Evolutionary conservation across 2,329 filamentous ascomycete species (phyloP).

Genomic region (Beauveria sp.): DNA sequence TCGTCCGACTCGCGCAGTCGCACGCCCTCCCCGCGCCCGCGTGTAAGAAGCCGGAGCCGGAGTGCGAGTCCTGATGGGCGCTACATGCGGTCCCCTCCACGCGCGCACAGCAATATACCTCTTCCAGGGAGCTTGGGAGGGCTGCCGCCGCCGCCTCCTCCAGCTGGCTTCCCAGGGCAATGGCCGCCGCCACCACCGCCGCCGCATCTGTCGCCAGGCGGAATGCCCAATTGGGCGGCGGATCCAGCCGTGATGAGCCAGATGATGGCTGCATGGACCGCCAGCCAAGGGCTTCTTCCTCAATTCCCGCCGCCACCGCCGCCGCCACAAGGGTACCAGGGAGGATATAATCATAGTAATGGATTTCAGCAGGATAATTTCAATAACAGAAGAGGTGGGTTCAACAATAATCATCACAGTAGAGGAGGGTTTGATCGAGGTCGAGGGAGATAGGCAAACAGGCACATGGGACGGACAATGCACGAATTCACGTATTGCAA

Average conservation of each 20-base stretch:
- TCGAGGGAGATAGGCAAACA: slow-evolving; percentile 16
- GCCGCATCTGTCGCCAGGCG: slow-evolving; percentile 21
- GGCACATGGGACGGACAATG: too few relatives aligned
- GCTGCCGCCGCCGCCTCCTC: slow-evolving; percentile 24
- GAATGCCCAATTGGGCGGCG: slow-evolving; percentile 14
- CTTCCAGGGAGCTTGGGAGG: slow-evolving; percentile 19
- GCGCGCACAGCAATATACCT: slow-evolving; percentile 17
- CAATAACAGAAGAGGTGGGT: slow-evolving; percentile 14
- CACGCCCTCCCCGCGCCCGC: slow-evolving; percentile 15
- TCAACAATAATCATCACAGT: slow-evolving; percentile 15
- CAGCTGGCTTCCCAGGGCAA: slow-evolving; percentile 30
- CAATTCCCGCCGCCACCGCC: slow-evolving; percentile 13
- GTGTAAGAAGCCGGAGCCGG: slow-evolving; percentile 22
- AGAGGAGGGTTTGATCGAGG: slow-evolving; percentile 27
- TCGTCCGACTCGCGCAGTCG: slow-evolving; percentile 19
- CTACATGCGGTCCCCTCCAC: slow-evolving; percentile 25
- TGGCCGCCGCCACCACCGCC: slow-evolving; percentile 32
- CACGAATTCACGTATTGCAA: too few relatives aligned
- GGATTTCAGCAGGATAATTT: background rate
- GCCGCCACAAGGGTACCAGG: background rate
- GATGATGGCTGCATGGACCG: slow-evolving; percentile 12
- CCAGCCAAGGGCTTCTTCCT: slow-evolving; percentile 4
- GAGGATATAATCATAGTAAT: background rate
- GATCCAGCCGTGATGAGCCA: slow-evolving; percentile 11
- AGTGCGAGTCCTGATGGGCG: slow-evolving; percentile 16